These are phyloP conservation scores for Pseudogymnoascus sp. DNA, from an alignment of 2,329 filamentous ascomycete species.

Conservation along the genomic window DNA sequence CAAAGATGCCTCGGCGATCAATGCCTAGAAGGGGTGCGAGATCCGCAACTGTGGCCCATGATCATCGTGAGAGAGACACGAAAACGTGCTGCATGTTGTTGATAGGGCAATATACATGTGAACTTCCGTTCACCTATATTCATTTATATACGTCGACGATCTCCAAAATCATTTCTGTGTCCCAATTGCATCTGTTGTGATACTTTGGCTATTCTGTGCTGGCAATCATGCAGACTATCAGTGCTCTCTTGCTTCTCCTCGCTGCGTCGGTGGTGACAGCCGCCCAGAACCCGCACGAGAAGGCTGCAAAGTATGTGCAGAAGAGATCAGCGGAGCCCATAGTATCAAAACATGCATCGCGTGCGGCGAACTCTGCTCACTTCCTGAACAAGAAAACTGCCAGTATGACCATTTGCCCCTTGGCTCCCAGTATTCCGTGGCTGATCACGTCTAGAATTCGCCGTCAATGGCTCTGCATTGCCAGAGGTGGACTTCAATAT, in stretches of 20 bases:
- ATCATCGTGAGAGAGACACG: not conserved
- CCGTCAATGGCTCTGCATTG: slow-evolving; percentile 24
- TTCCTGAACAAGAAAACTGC: slow-evolving; percentile 19
- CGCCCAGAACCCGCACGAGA: slow-evolving; percentile 24
- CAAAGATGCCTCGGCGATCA: not conserved
- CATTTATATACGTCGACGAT: not conserved
- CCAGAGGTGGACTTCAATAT: slow-evolving; percentile 27
- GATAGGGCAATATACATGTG: not conserved
- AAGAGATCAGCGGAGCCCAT: slow-evolving; percentile 12
- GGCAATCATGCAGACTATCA: not conserved
- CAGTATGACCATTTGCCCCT: slow-evolving; percentile 12
- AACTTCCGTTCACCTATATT: not conserved
- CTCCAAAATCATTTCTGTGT: not conserved
- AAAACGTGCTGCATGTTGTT: not conserved
- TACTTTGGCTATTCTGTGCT: not conserved
- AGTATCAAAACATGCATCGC: slow-evolving; percentile 14
- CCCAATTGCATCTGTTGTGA: not conserved
- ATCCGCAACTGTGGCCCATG: not conserved
- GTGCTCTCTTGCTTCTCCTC: slow-evolving; percentile 13
- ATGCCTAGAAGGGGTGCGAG: not conserved
- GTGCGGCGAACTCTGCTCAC: slow-evolving; percentile 14
- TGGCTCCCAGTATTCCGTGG: not conserved
- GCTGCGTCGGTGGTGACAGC: slow-evolving; percentile 29
- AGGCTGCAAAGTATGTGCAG: slow-evolving; percentile 16
- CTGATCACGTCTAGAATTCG: slow-evolving; percentile 19